Base-by-base conservation (phyloP, 257 asterid genomes). In the Ocimum tenuiflorum region DNA sequence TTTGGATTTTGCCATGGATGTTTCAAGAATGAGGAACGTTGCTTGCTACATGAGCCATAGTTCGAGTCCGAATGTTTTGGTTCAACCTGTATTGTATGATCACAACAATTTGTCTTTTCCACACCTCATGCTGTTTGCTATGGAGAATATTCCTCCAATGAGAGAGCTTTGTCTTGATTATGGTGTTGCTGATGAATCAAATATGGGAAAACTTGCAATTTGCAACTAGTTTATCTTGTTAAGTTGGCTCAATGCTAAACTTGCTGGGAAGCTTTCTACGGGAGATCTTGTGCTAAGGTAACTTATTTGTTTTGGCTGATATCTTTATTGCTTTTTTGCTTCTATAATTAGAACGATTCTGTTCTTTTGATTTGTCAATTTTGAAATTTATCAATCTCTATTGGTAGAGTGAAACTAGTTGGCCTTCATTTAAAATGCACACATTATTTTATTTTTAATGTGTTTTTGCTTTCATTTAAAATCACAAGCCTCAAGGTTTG, bases 41-140 rank as follows among this genome's bases (percentile, higher is more conserved):
- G 95, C 98, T 15, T 88, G 98, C 76, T 91, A 88, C 57, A 69
- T 91, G 71, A 88, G 98, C 82, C 95, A 88, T 73, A 85, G 92
- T 69, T 73, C 86, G 23, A 71, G 79, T 35, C 95, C 98, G 0
- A 91, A 91, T 49, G 86, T 78, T 2, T 46, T 91, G 43, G 95
- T 91, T 80, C 98, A 91, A 80, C 85, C 75, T 8, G 98, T 91
- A 33, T 72, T 91, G 72, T 82, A 69, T 68, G 98, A 91, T 78
- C 98, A 91, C 75, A 85, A 81, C 54, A 84, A 74, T 57, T 66
- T 85, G 14, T 84, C 88, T 17, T 91, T 91, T 49, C 98, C 96
- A 17, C 96, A 74, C 69, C 78, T 88, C 13, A 91, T 91, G 98
- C 74, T 91, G 49, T 91, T 91, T 79, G 92, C 98, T 8, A 72